Conservation (phyloP, 2,329 filamentous ascomycete genomes). For the Pseudocercospora eumusae region DNA sequence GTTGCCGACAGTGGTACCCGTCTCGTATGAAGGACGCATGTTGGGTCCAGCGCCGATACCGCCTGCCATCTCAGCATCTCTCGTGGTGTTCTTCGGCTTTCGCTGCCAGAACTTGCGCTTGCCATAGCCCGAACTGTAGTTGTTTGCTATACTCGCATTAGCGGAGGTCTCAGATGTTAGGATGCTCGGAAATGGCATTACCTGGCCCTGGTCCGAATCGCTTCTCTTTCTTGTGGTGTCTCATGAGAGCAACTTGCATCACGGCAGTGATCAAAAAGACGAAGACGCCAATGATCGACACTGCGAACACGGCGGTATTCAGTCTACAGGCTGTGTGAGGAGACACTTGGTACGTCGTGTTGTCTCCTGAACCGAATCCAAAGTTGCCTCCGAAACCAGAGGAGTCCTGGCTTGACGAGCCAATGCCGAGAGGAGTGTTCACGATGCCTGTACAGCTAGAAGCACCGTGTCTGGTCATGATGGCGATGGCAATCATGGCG, state of each 20-base stretch:
- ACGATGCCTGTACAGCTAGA: constrained; percentile 65
- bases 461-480: constrained; percentile 69
- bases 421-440: constrained; percentile 68
- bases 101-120: constrained; percentile 40
- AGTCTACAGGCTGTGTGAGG: constrained; percentile 69
- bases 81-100: constrained; percentile 40
- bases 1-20: constrained; percentile 48
- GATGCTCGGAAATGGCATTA: background rate
- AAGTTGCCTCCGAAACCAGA: constrained; percentile 53
- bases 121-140: constrained; percentile 65
- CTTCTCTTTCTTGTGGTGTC: constrained; percentile 73
- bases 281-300: constrained; percentile 75
- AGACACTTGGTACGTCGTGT: constrained; percentile 48
- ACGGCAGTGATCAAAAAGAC: constrained; percentile 74
- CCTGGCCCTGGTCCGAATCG: constrained; percentile 65
- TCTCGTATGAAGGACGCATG: constrained; percentile 52
- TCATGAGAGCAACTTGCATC: constrained; percentile 67
- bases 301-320: constrained; percentile 74
- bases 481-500: constrained; percentile 78
- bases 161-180: background rate
- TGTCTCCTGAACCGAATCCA: constrained; percentile 40
- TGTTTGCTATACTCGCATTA: constrained; percentile 49
- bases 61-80: constrained; percentile 49
- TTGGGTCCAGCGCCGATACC: constrained; percentile 39
- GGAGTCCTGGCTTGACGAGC: constrained; percentile 54